Evolutionary conservation across 441 rosid species (phyloP).

Genomic region (Mallotus repandus): DNA sequence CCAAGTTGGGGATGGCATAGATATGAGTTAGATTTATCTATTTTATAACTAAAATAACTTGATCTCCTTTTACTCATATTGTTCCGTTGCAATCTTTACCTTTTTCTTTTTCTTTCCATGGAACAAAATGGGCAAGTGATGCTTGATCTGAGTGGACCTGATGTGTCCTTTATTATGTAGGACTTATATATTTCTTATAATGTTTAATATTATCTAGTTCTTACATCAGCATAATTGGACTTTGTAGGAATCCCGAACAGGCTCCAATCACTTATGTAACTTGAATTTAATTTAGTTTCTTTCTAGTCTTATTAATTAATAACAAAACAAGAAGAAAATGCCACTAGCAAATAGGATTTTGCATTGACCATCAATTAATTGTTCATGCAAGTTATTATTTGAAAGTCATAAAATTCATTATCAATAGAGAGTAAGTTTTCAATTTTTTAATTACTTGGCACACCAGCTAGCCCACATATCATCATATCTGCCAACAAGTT

Average conservation of each 20-base stretch:
- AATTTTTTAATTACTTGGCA: too few species aligned
- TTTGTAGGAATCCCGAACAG: constrained; percentile 16
- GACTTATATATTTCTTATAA: constrained; percentile 38
- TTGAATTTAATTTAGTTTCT: constrained; percentile 38
- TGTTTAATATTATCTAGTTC: too few species aligned
- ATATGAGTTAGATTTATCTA: constrained; percentile 64
- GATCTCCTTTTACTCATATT: constrained; percentile 29
- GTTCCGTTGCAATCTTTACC: constrained; percentile 35
- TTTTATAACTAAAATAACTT: constrained; percentile 32
- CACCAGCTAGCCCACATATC: too few species aligned
- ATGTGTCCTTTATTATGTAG: constrained; percentile 46
- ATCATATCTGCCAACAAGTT: too few species aligned
- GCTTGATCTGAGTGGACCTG: constrained; percentile 43
- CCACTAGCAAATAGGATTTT: too few species aligned
- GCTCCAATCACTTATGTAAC: constrained; percentile 24
- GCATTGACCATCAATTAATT: too few species aligned
- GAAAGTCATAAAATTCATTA: too few species aligned
- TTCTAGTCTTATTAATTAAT: constrained; percentile 30
- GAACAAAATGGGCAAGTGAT: constrained; percentile 45
- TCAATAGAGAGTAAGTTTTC: too few species aligned
- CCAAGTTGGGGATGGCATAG: too few species aligned
- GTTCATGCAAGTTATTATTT: too few species aligned
- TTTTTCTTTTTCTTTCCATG: constrained; percentile 22
- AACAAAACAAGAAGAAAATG: too few species aligned
- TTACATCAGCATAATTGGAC: constrained; percentile 29